phyloP scores from a whole-genome alignment of 805 yeast genomes.

The Priceomyces melissophilus region DNA sequence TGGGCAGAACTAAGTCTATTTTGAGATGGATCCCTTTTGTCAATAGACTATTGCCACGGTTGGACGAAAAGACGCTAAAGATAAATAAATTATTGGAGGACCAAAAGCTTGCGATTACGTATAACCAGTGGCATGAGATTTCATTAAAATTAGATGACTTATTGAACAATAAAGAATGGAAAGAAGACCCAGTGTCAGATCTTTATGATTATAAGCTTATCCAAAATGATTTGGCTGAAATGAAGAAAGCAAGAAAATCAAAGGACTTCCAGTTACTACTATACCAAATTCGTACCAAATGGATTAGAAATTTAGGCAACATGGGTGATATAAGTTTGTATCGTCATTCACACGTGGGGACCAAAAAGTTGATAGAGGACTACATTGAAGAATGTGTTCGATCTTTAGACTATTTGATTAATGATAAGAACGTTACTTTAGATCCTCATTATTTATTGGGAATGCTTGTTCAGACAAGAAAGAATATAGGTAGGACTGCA shows the following conservation, averaged over 20 bases:
- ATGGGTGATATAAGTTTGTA: constrained; percentile 80
- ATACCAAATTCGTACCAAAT: constrained; percentile 76
- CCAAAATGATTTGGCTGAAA: constrained; percentile 45
- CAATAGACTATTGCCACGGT: constrained; percentile 15
- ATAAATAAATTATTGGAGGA: constrained; percentile 23
- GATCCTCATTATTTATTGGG: constrained; percentile 72
- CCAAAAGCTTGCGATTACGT: constrained; percentile 38
- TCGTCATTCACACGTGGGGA: constrained; percentile 78
- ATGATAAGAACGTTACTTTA: constrained; percentile 37
- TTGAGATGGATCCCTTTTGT: constrained; percentile 18
- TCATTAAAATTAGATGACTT: constrained; percentile 63
- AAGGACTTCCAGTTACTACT: constrained; percentile 61
- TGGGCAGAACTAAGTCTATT: neutral
- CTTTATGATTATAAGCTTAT: constrained; percentile 73
- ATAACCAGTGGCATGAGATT: constrained; percentile 63
- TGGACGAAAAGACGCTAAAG: constrained; percentile 19
- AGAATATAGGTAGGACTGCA: constrained; percentile 92
- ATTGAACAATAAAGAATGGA: constrained; percentile 71
- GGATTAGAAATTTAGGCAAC: constrained; percentile 82
- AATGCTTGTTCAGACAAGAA: constrained; percentile 81
- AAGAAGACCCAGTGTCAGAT: constrained; percentile 53
- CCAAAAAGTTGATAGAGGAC: constrained; percentile 78
- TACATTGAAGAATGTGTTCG: constrained; percentile 73
- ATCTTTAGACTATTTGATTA: constrained; percentile 38
- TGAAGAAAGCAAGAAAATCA: constrained; percentile 55